Base-by-base conservation (phyloP, 805 yeast genomes). In the Nematodospora valgi region DNA sequence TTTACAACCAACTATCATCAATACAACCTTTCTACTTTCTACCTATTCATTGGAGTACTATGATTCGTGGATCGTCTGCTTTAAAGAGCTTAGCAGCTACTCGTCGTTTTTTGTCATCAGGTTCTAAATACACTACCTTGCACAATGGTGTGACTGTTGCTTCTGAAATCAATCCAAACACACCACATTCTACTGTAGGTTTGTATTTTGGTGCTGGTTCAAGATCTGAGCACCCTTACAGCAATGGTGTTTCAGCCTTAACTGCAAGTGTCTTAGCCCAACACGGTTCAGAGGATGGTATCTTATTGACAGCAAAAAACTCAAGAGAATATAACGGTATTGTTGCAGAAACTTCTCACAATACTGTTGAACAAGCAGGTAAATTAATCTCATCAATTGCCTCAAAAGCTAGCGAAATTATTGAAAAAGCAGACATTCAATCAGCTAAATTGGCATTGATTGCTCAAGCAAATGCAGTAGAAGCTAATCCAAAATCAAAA, bases 161-260 rank as follows among this genome's bases (percentile, higher is more conserved):
- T 43, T 70, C 86, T 33, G 85, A 81, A 61, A 49, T 72, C 47
- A 73, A 78, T 63, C 73, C 82, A 27, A 49, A 61, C 37, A 75
- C 78, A 40, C 57, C 69, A 39, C 55, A 80, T 24, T 68, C 86
- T 32, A 70, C 86, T 23, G 70, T 82, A 47, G 91, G 93, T 61
- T 62, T 82, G 39, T 84, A 72, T 59, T 67, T 72, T 56, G 83
- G 82, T 47, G 84, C 88, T 34, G 95, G 95, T 59, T 78, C 91
- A 32, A 70, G 88, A 58, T 62, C 83, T 35, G 95, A 85, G 62
- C 83, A 81, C 63, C 71, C 86, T 28, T 83, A 78, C 76, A 82
- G 80, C 69, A 84, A 85, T 49, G 95, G 95, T 76, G 78, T 81
- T 35, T 76, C 91, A 37, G 75, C 82, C 44, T 64, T 85, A 48